Conservation (phyloP, 352 stramenopile species). For the Hyaloperonospora brassicae region DNA sequence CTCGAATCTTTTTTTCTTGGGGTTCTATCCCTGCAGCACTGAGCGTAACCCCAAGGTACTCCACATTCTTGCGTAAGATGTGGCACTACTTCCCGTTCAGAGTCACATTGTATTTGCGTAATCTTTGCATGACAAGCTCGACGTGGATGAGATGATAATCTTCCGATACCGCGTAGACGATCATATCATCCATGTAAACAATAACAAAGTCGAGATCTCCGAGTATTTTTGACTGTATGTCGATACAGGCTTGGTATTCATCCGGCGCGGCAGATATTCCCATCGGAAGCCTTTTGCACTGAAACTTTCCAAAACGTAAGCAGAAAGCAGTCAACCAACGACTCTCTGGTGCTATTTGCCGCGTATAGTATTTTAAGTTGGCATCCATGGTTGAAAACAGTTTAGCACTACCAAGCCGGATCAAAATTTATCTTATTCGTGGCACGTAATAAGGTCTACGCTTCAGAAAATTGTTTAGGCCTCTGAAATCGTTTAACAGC, state of each 20-base stretch:
- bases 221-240: background rate
- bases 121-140: no score
- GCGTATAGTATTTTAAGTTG: conserved; percentile 13
- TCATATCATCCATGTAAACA: conserved; percentile 6
- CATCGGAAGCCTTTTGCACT: conserved; percentile 6
- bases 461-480: conserved; percentile 9
- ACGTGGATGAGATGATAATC: no score
- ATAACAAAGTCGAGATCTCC: conserved; percentile 3
- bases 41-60: no score
- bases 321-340: conserved; percentile 4
- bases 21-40: no score
- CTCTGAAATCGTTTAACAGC: conserved; percentile 7
- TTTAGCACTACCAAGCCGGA: conserved; percentile 6
- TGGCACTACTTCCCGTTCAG: no score
- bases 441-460: conserved; percentile 2
- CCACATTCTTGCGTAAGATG: background rate
- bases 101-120: no score
- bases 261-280: conserved; percentile 5
- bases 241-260: conserved; percentile 7
- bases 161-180: conserved; percentile 1
- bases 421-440: conserved; percentile 1
- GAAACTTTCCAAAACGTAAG: conserved; percentile 7
- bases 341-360: background rate
- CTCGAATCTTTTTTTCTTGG: background rate
- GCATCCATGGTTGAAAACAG: conserved; percentile 8